Conservation (phyloP, 2,329 filamentous ascomycete genomes). For the Lasiodiplodia sp. region DNA sequence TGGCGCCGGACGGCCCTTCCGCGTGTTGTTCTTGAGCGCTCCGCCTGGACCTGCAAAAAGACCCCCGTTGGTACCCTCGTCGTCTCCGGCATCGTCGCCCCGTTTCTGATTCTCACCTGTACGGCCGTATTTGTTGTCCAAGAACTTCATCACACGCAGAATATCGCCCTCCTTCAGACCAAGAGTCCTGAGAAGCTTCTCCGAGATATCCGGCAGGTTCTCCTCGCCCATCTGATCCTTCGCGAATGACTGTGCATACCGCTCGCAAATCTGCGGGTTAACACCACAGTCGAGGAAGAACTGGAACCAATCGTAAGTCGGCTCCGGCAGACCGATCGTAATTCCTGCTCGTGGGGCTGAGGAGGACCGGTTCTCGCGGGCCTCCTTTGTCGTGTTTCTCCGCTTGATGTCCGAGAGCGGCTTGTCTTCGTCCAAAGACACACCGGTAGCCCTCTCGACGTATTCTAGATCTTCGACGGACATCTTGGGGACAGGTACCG, state of each 20-base stretch:
- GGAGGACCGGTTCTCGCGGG: constrained; percentile 54
- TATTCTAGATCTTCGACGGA: constrained; percentile 93
- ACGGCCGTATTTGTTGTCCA: constrained; percentile 82
- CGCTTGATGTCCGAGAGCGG: constrained; percentile 82
- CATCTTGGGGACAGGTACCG: constrained; percentile 95
- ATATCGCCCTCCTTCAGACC: constrained; percentile 98
- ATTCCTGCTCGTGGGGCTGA: constrained; percentile 59
- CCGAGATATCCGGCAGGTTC: constrained; percentile 86
- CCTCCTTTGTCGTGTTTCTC: constrained; percentile 48
- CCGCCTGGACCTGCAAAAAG: constrained; percentile 95
- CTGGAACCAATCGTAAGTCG: constrained; percentile 97
- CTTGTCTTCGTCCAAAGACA: constrained; percentile 90
- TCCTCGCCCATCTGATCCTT: constrained; percentile 97
- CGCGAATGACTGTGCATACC: constrained; percentile 87
- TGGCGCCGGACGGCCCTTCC: constrained; percentile 87
- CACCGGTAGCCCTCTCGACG: constrained; percentile 85
- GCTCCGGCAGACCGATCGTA: constrained; percentile 67
- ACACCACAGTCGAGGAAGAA: constrained; percentile 96
- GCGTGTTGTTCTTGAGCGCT: constrained; percentile 88
- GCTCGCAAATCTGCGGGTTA: constrained; percentile 89
- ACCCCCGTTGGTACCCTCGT: constrained; percentile 61
- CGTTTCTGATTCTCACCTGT: constrained; percentile 62
- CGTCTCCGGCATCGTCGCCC: constrained; percentile 60
- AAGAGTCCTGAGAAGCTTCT: constrained; percentile 80
- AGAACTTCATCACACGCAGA: constrained; percentile 87